These are phyloP conservation scores for Cyanidioschyzon merolae DNA, from an alignment of 23 red algal species.

Conservation along the genomic window DNA sequence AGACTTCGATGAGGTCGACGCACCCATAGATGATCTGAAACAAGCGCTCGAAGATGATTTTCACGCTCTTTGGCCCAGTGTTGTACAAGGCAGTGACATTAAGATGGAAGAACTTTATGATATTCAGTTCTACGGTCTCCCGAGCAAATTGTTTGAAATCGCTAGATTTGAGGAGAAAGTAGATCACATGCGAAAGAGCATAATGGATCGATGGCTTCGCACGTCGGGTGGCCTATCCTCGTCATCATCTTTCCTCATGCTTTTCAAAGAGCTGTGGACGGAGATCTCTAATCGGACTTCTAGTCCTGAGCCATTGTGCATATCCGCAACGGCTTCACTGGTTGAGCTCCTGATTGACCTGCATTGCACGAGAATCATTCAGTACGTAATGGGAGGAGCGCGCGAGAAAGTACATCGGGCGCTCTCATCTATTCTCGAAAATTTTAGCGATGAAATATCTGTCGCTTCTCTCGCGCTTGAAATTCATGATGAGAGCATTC, in stretches of 20 bases:
- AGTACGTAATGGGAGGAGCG: background rate
- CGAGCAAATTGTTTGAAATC: slow-evolving; percentile 41
- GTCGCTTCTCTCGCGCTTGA: background rate
- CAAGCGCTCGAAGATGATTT: slow-evolving; percentile 56
- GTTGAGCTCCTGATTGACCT: background rate
- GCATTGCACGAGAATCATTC: background rate
- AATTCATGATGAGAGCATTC: background rate
- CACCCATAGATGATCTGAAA: slow-evolving; percentile 35
- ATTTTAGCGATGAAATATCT: background rate
- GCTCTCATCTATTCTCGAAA: background rate
- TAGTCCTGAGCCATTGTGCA: background rate
- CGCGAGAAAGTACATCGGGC: background rate
- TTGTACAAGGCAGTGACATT: background rate
- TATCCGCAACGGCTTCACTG: background rate
- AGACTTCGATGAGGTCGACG: slow-evolving; percentile 44
- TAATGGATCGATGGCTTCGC: slow-evolving; percentile 6
- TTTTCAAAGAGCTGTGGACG: background rate
- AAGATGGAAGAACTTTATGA: slow-evolving; percentile 37
- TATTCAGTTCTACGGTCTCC: slow-evolving; percentile 44
- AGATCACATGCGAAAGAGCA: slow-evolving; percentile 18
- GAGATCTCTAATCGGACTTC: background rate
- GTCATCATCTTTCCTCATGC: background rate
- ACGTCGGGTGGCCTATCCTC: background rate
- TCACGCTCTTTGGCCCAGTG: slow-evolving; percentile 36
- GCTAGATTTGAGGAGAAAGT: slow-evolving; percentile 29